Evolutionary conservation across 176 grass and related monocot species (phyloP), one percentile per base, ranked within the genome.

Genomic region (Bromus sterilis): DNA sequence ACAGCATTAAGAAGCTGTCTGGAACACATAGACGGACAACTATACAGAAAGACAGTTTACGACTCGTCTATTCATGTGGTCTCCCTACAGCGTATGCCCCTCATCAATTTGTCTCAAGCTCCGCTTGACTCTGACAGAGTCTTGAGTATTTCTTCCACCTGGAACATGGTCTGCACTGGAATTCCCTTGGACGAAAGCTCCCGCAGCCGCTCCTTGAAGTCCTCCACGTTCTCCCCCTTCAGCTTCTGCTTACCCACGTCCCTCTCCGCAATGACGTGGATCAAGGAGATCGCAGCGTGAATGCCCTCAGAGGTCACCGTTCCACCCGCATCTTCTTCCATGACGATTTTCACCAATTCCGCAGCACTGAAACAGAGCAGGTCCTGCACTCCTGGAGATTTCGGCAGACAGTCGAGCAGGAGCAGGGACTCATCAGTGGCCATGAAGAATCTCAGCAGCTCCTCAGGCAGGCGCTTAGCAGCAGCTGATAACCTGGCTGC

Each of bases 281-380:
- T 80, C 72, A 85, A 89, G 25, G 82, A 85, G 61, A 85, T 85
- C 41, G 76, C 75, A 37, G 75, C 66, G 36, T 67, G 11, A 29
- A 46, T 71, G 40, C 13, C 62, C 61, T 75, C 55, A 63, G 63
- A 23, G 4, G 71, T 77, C 57, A 89, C 71, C 14, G 18, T 18
- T 11, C 65, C 41, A 81, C 31, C 61, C 41, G 18, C 24, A 46
- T 81, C 25, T 28, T 70, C 71, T 6, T 18, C 41, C 40, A 81
- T 77, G 63, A 85, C 18, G 53, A 81, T 33, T 71, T 85, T 63
- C 10, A 85, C 62, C 87, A 85, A 60, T 53, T 77, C 49, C 41
- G 53, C 72, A 61, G 62, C 53, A 25, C 55, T 40, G 26, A 63
- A 62, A n/a, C 49, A 76, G 26, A 89, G 70, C 71, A 51, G 63